phyloP scores from a whole-genome alignment of 176 grass and related monocot species.

The Carex kokanica region DNA sequence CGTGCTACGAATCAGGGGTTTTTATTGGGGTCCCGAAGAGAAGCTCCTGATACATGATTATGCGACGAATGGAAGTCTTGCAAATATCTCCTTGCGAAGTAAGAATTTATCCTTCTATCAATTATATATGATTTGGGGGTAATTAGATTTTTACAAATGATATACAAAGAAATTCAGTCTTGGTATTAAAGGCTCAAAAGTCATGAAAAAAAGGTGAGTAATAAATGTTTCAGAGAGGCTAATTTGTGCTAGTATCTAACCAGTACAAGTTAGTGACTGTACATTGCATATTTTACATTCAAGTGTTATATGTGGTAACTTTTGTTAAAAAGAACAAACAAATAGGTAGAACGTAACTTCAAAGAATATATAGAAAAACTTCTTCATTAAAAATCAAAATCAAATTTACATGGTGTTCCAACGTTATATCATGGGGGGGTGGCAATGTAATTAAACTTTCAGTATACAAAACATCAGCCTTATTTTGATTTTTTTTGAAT shows the following conservation, averaged over 20 bases:
- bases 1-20: constrained; percentile 69
- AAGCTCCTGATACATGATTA: constrained; percentile 90
- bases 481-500: background rate
- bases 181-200: background rate
- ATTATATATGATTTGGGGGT: background rate
- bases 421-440: background rate
- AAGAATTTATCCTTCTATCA: constrained; percentile 13
- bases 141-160: background rate
- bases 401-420: background rate
- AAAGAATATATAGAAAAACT: background rate
- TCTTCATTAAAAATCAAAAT: background rate
- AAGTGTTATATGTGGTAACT: background rate
- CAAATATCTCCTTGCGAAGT: constrained; percentile 67
- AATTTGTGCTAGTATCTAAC: background rate
- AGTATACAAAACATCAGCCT: background rate
- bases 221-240: background rate
- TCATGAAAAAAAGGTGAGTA: background rate
- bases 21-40: constrained; percentile 91
- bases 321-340: background rate
- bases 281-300: background rate
- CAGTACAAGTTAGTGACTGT: background rate
- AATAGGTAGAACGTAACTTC: background rate
- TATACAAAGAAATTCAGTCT: background rate
- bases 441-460: background rate
- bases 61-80: constrained; percentile 74